These are phyloP conservation scores for Graphiopsis chlorocephala DNA, from an alignment of 2,329 filamentous ascomycete species.

Conservation along the genomic window DNA sequence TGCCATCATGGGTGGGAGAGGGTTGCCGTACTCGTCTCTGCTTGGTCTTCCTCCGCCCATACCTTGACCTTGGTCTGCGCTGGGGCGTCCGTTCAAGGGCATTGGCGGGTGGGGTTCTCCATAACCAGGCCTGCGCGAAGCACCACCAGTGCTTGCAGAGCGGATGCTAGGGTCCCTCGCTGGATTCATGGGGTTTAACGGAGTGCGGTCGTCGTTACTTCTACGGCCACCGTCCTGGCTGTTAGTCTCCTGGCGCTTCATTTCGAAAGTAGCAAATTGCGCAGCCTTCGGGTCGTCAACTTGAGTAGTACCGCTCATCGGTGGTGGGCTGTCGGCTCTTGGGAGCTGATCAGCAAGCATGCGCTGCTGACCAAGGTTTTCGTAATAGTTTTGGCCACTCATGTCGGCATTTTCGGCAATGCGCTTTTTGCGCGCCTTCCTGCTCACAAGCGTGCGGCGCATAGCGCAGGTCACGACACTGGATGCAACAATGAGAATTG, in stretches of 20 bases:
- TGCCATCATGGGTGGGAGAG: slow-evolving; percentile 37
- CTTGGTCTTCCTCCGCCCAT: slow-evolving; percentile 31
- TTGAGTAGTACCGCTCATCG: slow-evolving; percentile 53
- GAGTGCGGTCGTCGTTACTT: slow-evolving; percentile 67
- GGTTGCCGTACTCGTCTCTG: slow-evolving; percentile 66
- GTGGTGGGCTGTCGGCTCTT: slow-evolving; percentile 54
- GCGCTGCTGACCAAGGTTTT: slow-evolving; percentile 45
- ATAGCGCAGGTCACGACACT: slow-evolving; percentile 89
- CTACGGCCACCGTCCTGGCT: slow-evolving; percentile 30
- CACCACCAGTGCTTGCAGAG: slow-evolving; percentile 35
- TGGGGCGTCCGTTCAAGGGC: slow-evolving; percentile 28
- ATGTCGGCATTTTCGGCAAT: slow-evolving; percentile 95
- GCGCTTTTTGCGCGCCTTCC: slow-evolving; percentile 87
- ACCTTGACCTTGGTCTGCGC: slow-evolving; percentile 18
- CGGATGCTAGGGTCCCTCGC: slow-evolving; percentile 56
- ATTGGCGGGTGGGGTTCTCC: slow-evolving; percentile 39
- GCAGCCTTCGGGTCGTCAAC: slow-evolving; percentile 52
- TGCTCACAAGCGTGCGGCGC: slow-evolving; percentile 84
- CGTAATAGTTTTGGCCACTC: slow-evolving; percentile 89
- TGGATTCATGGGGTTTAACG: slow-evolving; percentile 55
- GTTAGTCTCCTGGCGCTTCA: slow-evolving; percentile 55
- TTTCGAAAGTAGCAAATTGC: slow-evolving; percentile 64
- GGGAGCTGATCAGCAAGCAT: slow-evolving; percentile 38
- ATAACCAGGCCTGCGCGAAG: slow-evolving; percentile 35
- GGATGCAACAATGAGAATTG: slow-evolving; percentile 77